Base-by-base conservation (phyloP, 2,329 filamentous ascomycete genomes). In the Colletotrichum orchidophilum region DNA sequence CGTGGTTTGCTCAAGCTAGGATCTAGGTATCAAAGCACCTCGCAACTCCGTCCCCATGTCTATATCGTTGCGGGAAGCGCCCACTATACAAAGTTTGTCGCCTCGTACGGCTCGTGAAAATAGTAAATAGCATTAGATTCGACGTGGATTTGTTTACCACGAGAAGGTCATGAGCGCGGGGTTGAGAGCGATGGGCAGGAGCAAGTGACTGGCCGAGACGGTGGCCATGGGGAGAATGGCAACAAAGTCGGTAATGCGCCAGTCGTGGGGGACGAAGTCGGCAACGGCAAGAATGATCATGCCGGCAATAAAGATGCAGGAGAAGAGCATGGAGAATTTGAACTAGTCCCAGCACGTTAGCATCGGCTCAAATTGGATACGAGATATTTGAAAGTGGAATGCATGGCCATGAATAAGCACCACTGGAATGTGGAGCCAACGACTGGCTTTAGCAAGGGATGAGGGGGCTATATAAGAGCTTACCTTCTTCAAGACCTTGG, bases 121-220 rank as follows among this genome's bases (percentile, higher is more conserved):
- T 69, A 29, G 29, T 59, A 52, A 50, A 33, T 35, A 13, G 26
- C 57, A 65, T 49, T 53, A 53, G 33, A 11, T n/a, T 12, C 39
- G 13, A 8, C 54, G 27, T 12, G 31, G n/a, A 35, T 27, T 58
- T 26, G 18, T 73, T 78, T 88, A 94, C 90, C 91, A 94, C 11
- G 91, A 93, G 80, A 94, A 94, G 0, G 91, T 93, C 92, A 94
- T 94, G 75, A 94, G 83, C 24, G 92, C 92, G n/a, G 92, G 93
- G 80, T 95, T 95, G 59, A 95, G 83, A 4, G 89, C 92, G 70
- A 95, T 85, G 1, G 93, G 93, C 73, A 95, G 80, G 60, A 95
- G 81, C 68, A 94, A 86, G 80, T 95, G 93, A 67, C 89, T 92
- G 1, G 84, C 86, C 1, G 90, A 84, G n/a, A 94, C 89, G 0